These are phyloP conservation scores for Globisporangium radiosum DNA, from an alignment of 352 stramenopile genomes.

Conservation along the genomic window DNA sequence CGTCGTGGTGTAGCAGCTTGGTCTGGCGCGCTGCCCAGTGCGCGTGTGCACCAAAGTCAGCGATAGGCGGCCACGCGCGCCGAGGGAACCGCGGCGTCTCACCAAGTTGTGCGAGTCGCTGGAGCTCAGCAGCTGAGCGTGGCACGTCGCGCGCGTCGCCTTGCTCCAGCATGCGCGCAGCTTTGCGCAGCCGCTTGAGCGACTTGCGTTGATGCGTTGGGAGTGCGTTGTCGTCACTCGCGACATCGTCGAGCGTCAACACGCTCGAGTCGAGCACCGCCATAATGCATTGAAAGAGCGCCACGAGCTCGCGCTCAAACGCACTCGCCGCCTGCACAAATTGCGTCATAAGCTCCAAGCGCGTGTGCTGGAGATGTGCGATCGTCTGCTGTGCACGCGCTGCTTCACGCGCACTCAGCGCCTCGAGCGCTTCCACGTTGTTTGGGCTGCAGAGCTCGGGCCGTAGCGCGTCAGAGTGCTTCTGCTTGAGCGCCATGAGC, in stretches of 20 bases:
- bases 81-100: conserved; percentile 46
- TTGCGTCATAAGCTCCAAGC: conserved; percentile 24
- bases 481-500: conserved; percentile 41
- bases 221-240: conserved; percentile 31
- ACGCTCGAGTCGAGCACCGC: conserved; percentile 53
- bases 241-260: conserved; percentile 52
- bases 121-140: conserved; percentile 34
- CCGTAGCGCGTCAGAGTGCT: conserved; percentile 46
- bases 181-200: conserved; percentile 60
- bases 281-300: conserved; percentile 33
- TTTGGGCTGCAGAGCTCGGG: conserved; percentile 77
- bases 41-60: conserved; percentile 28
- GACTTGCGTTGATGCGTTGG: conserved; percentile 63
- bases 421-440: conserved; percentile 35
- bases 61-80: conserved; percentile 42
- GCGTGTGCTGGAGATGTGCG: conserved; percentile 19
- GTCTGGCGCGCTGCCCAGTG: conserved; percentile 21
- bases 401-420: conserved; percentile 51
- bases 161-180: conserved; percentile 42
- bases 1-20: conserved; percentile 15
- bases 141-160: conserved; percentile 51
- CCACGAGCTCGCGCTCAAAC: conserved; percentile 50
- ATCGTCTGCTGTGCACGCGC: conserved; percentile 27
- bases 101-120: conserved; percentile 31
- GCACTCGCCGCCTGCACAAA: conserved; percentile 22